phyloP scores from a whole-genome alignment of 352 stramenopile genomes.

The Phytophthora lateralis region DNA sequence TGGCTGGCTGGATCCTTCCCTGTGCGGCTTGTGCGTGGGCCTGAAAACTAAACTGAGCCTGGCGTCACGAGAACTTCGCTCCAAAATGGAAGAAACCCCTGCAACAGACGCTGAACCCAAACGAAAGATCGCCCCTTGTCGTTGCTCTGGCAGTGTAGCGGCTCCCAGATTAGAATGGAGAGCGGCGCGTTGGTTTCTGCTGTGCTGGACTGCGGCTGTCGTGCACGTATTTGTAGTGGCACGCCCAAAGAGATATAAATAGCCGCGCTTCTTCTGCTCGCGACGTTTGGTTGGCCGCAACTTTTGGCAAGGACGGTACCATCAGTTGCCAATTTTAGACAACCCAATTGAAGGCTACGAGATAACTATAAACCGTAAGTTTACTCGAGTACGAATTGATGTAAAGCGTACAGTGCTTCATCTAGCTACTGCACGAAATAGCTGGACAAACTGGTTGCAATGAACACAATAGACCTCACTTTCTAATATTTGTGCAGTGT shows the following conservation, averaged over 20 bases:
- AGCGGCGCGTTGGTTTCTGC: constrained; percentile 13
- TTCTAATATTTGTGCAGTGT: no score
- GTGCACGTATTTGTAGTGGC: background rate
- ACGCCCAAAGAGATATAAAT: constrained; percentile 6
- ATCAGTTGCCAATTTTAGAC: no score
- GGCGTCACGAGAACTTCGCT: constrained; percentile 25
- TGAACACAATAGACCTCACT: no score
- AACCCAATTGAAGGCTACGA: no score
- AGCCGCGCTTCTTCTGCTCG: constrained; percentile 12
- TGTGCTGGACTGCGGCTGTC: constrained; percentile 9
- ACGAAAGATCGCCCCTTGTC: constrained; percentile 30
- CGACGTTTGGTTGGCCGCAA: constrained; percentile 5
- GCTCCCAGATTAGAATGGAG: constrained; percentile 10
- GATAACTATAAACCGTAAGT: no score
- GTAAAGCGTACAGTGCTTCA: no score
- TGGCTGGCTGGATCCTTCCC: background rate
- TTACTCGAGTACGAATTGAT: no score
- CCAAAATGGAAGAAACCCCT: constrained; percentile 43
- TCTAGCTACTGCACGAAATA: no score
- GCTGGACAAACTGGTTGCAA: no score
- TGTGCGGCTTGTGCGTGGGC: background rate
- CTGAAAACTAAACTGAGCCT: constrained; percentile 35
- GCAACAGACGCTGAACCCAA: constrained; percentile 27
- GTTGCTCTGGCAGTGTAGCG: background rate
- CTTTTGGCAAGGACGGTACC: background rate